Conservation (phyloP, 169 alveolate species). For the Toxoplasma gondii region DNA sequence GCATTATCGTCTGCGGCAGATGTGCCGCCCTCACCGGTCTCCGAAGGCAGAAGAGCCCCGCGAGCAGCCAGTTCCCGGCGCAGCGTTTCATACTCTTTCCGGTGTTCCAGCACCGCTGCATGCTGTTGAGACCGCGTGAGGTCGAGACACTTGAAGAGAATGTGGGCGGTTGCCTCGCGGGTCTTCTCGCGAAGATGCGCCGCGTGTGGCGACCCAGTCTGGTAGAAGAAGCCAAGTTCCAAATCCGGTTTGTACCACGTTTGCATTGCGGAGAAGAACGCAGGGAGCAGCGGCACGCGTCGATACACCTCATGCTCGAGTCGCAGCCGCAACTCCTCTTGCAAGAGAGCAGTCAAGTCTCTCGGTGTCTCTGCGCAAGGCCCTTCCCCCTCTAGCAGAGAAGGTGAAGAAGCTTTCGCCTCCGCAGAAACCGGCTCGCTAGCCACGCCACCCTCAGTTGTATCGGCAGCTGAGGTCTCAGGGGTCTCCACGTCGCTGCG, state of each 20-base stretch:
- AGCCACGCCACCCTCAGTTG: not conserved
- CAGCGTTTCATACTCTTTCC: not conserved
- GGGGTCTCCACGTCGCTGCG: no score
- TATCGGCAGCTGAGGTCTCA: not conserved
- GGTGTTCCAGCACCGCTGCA: not conserved
- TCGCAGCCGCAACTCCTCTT: not conserved
- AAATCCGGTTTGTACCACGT: not conserved
- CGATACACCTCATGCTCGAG: conserved; percentile 17
- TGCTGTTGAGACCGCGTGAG: not conserved
- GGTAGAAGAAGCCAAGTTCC: not conserved
- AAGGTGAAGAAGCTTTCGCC: no score
- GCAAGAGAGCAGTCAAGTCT: not conserved
- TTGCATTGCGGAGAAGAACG: not conserved
- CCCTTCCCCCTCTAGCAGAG: not conserved
- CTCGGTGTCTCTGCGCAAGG: not conserved
- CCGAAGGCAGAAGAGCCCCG: not conserved
- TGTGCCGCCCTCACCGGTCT: not conserved
- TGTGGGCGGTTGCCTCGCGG: not conserved
- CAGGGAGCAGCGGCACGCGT: conserved; percentile 6
- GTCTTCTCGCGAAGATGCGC: not conserved
- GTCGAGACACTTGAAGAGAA: not conserved
- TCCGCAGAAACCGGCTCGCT: not conserved
- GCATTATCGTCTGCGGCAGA: not conserved
- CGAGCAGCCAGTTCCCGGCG: not conserved
- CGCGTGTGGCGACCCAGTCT: not conserved